A percentile compares a stretch with the other conserved stretches of the same genome.
Conservation (phyloP, 2,329 filamentous ascomycete genomes). For the Claviceps arundinis region DNA sequence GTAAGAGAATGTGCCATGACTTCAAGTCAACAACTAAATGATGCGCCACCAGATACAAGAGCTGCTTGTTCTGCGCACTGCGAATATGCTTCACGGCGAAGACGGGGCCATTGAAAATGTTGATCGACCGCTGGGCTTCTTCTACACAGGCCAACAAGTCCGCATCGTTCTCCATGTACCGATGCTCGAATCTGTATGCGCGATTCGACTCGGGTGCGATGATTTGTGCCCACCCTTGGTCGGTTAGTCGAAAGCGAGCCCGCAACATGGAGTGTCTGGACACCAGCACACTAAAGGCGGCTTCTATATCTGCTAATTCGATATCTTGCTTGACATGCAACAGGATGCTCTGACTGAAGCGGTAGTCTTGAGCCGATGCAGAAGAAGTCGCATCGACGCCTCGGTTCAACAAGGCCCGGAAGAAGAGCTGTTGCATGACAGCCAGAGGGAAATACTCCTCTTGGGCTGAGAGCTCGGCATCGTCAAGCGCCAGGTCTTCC, state of each 20-base stretch:
- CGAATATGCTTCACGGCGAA: slow-evolving; percentile 37
- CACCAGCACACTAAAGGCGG: slow-evolving; percentile 34
- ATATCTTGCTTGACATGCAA: slow-evolving; percentile 29
- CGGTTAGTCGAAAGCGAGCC: slow-evolving; percentile 27
- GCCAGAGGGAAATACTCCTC: slow-evolving; percentile 31
- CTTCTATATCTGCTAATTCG: slow-evolving; percentile 29
- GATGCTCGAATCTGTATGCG: slow-evolving; percentile 32
- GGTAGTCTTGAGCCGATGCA: slow-evolving; percentile 23
- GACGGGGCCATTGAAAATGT: slow-evolving; percentile 36
- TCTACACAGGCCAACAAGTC: slow-evolving; percentile 29
- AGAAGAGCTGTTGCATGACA: slow-evolving; percentile 41
- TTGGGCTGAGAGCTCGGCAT: slow-evolving; percentile 12
- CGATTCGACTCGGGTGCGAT: slow-evolving; percentile 25
- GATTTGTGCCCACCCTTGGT: slow-evolving; percentile 32
- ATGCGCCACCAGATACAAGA: slow-evolving; percentile 37
- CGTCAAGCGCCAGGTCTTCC: neutral
- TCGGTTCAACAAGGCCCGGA: slow-evolving; percentile 31
- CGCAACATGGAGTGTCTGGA: slow-evolving; percentile 39
- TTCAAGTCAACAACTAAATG: slow-evolving; percentile 37
- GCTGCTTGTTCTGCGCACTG: slow-evolving; percentile 30
- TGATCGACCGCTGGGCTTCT: slow-evolving; percentile 28
- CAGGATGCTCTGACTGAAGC: slow-evolving; percentile 38
- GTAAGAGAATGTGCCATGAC: slow-evolving; percentile 37
- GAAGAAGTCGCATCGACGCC: slow-evolving; percentile 18
- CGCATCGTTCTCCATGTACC: slow-evolving; percentile 24